phyloP scores from a whole-genome alignment of 768 basidiomycete species.

The Agaricus subrufescens region DNA sequence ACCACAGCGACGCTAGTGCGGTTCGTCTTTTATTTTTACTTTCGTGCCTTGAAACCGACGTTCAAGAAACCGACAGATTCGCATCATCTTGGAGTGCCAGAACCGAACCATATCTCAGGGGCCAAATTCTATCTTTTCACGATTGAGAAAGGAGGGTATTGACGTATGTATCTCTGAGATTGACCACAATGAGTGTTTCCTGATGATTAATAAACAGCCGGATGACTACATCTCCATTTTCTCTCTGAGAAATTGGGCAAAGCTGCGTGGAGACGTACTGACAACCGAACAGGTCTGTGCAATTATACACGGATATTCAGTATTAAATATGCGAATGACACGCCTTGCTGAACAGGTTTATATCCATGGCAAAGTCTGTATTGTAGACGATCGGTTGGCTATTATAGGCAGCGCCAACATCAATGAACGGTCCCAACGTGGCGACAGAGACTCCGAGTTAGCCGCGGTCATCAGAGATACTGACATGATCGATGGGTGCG shows the following conservation, averaged over 20 bases:
- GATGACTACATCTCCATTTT: conserved; percentile 91
- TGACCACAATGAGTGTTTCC: neutral
- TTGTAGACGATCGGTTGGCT: conserved; percentile 91
- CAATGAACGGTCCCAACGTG: conserved; percentile 93
- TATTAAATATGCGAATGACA: neutral
- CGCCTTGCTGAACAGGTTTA: conserved; percentile 54
- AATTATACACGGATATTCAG: neutral
- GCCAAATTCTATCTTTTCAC: conserved; percentile 84
- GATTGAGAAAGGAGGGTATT: conserved; percentile 82
- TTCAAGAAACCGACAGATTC: conserved; percentile 46
- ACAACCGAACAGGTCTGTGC: conserved; percentile 80
- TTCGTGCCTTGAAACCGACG: neutral
- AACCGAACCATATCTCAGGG: conserved; percentile 86
- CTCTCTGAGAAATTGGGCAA: conserved; percentile 90
- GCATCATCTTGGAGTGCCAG: conserved; percentile 94
- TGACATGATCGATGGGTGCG: conserved; percentile 81
- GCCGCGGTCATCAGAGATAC: conserved; percentile 93
- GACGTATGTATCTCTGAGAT: conserved; percentile 48
- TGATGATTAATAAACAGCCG: conserved; percentile 48
- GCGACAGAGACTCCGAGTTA: conserved; percentile 95
- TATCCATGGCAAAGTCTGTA: conserved; percentile 83
- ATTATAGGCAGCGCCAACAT: conserved; percentile 98
- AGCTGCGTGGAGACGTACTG: conserved; percentile 75
- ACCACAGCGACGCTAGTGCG: conserved; percentile 88
- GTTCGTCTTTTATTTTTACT: conserved; percentile 38